A percentile compares a stretch with the other conserved stretches of the same genome.
These are phyloP conservation scores for Backusella luteola DNA, from an alignment of 192 early-diverging fungal species.

Conservation along the genomic window DNA sequence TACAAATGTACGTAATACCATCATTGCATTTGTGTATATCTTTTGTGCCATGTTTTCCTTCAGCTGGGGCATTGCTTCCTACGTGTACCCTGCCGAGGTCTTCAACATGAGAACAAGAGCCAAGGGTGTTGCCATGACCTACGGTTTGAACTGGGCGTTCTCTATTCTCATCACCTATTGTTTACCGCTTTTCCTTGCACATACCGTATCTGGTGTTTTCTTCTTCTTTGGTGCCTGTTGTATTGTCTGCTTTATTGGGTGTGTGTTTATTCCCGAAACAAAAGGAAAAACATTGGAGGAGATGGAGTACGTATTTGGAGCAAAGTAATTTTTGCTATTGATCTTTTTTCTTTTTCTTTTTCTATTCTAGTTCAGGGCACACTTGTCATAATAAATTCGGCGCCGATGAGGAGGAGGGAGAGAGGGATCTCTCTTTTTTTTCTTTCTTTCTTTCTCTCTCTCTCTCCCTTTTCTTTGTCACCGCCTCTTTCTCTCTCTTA, in stretches of 20 bases:
- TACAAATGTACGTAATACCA: slow-evolving; percentile 20
- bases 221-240: slow-evolving; percentile 38
- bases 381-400: too few relatives aligned
- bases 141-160: slow-evolving; percentile 38
- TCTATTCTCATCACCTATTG: slow-evolving; percentile 35
- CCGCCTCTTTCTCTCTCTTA: background rate
- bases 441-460: background rate
- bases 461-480: too few relatives aligned
- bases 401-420: background rate
- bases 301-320: slow-evolving; percentile 77
- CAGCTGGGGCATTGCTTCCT: slow-evolving; percentile 31
- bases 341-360: background rate
- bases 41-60: slow-evolving; percentile 32
- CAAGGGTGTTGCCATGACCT: slow-evolving; percentile 31
- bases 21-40: slow-evolving; percentile 40
- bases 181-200: slow-evolving; percentile 36
- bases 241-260: slow-evolving; percentile 38
- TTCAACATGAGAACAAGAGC: slow-evolving; percentile 36
- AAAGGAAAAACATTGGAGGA: slow-evolving; percentile 82
- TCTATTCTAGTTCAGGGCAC: background rate
- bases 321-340: background rate
- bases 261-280: slow-evolving; percentile 80
- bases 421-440: background rate
- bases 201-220: slow-evolving; percentile 38
- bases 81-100: slow-evolving; percentile 36